A percentile compares a stretch with the other conserved stretches of the same genome.
Conservation (phyloP, 2,329 filamentous ascomycete genomes). For the Cladorrhinum sp. region DNA sequence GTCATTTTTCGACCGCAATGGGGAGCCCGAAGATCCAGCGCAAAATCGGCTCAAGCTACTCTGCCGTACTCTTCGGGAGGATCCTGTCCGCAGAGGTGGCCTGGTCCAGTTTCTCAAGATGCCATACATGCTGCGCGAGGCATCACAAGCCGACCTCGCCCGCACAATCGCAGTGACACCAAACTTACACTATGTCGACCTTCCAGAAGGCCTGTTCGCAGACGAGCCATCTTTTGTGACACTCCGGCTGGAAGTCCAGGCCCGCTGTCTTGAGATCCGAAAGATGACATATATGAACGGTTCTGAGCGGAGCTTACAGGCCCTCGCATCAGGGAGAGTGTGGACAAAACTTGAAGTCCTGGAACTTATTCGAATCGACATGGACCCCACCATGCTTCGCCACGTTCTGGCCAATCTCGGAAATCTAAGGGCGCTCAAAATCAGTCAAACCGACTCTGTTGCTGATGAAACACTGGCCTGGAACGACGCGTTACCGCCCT, state of each 20-base stretch:
- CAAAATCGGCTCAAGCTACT: slow-evolving; percentile 73
- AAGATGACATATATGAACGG: slow-evolving; percentile 85
- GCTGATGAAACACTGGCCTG: slow-evolving; percentile 73
- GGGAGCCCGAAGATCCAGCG: slow-evolving; percentile 76
- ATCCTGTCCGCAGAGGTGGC: slow-evolving; percentile 63
- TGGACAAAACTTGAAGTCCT: slow-evolving; percentile 73
- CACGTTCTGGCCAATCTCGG: slow-evolving; percentile 66
- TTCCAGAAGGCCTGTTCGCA: slow-evolving; percentile 82
- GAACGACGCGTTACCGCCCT: slow-evolving; percentile 63
- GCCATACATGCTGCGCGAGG: slow-evolving; percentile 92
- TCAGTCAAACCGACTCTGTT: slow-evolving; percentile 66
- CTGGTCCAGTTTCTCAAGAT: slow-evolving; percentile 79
- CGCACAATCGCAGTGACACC: slow-evolving; percentile 81
- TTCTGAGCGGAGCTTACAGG: slow-evolving; percentile 72
- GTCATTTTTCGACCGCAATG: slow-evolving; percentile 71
- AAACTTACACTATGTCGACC: slow-evolving; percentile 82
- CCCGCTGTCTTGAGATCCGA: slow-evolving; percentile 75
- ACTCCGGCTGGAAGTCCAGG: slow-evolving; percentile 79
- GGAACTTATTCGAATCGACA: slow-evolving; percentile 63
- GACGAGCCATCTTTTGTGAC: slow-evolving; percentile 74
- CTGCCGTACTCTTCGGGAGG: slow-evolving; percentile 76
- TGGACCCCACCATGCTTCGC: slow-evolving; percentile 69
- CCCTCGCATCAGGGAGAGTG: slow-evolving; percentile 59
- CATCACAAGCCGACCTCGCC: slow-evolving; percentile 78
- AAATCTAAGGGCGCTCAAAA: slow-evolving; percentile 68